Conservation (phyloP, 31 red algal species). For the Porphyra umbilicalis region DNA sequence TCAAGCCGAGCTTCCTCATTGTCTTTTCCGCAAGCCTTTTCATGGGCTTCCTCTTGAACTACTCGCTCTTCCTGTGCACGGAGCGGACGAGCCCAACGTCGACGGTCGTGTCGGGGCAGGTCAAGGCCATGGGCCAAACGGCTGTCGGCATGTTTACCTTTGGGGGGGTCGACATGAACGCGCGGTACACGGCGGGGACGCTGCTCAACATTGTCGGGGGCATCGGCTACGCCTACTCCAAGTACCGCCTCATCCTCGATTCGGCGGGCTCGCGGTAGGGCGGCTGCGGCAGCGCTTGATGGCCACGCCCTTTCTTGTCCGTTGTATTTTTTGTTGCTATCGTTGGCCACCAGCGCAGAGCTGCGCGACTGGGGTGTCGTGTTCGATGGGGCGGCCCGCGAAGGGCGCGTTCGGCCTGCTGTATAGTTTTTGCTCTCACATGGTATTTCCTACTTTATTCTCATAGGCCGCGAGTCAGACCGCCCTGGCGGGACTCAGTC, state of each 20-base stretch:
- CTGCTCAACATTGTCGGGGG: slow-evolving; percentile 71
- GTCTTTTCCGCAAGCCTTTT: slow-evolving; percentile 39
- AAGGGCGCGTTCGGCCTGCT: too few species aligned
- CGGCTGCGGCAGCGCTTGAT: not conserved
- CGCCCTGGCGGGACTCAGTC: too few species aligned
- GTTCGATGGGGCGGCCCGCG: too few species aligned
- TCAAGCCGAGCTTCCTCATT: slow-evolving; percentile 30
- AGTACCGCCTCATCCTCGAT: slow-evolving; percentile 31
- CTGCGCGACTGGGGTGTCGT: too few species aligned
- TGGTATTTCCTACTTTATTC: too few species aligned
- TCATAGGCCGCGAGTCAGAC: too few species aligned
- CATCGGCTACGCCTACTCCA: slow-evolving; percentile 55
- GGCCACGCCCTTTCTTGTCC: not conserved
- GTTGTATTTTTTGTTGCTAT: too few species aligned
- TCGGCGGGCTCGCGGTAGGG: not conserved
- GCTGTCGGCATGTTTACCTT: slow-evolving; percentile 81
- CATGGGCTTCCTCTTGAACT: slow-evolving; percentile 78
- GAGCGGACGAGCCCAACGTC: slow-evolving; percentile 75
- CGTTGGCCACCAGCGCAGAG: too few species aligned
- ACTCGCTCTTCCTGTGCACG: slow-evolving; percentile 81
- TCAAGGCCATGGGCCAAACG: slow-evolving; percentile 81
- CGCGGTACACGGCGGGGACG: slow-evolving; percentile 45
- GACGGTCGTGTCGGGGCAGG: slow-evolving; percentile 77
- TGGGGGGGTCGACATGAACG: slow-evolving; percentile 69
- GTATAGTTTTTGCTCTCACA: too few species aligned